Evolutionary conservation across 257 asterid species (phyloP), one percentile per base, ranked within the genome.

Genomic region (Prunella vulgaris): DNA sequence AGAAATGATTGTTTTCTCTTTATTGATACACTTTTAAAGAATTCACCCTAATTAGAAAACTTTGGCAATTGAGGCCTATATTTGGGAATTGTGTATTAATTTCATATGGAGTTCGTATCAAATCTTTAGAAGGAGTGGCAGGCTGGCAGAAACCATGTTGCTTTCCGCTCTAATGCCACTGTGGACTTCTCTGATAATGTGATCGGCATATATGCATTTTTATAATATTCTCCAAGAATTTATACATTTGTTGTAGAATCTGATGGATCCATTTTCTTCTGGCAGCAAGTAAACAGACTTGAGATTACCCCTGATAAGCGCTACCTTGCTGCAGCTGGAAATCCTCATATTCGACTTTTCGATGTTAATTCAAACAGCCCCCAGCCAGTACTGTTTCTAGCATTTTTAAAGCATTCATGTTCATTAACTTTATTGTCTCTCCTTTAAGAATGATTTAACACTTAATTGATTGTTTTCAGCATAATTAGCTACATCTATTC

Each of bases 261-360:
- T 82, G 73, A 84, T 78, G 32, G 32, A 64, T 71, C 22, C 24
- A 8, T 57, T 72, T 30, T 68, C 28, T 71, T 20, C 67, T 52
- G 78, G 65, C 85, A 94, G 97, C 99, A 94, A 86, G 99, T 94
- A 32, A 94, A 94, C 82, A 83, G 96, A 68, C 97, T 94, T 18
- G 97, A 94, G 86, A 86, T 94, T 68, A 89, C 97, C 18, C 99
- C 97, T 14, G 96, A 94, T 81, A 94, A 94, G 57, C 82, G 85
- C 70, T 87, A 52, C 78, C 71, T 94, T 53, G 97, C 99, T 81
- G 99, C 96, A 62, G 99, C 99, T 10, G 99, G 99, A 74, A 94
- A 94, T 80, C 99, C 99, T 74, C 99, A 94, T 71, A 91, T 94
- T 71, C 92, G 97, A 71, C 79, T 94, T 25, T 94, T 94, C 25